Conservation (phyloP, 108 stramenopile species). For the Seminavis robusta region DNA sequence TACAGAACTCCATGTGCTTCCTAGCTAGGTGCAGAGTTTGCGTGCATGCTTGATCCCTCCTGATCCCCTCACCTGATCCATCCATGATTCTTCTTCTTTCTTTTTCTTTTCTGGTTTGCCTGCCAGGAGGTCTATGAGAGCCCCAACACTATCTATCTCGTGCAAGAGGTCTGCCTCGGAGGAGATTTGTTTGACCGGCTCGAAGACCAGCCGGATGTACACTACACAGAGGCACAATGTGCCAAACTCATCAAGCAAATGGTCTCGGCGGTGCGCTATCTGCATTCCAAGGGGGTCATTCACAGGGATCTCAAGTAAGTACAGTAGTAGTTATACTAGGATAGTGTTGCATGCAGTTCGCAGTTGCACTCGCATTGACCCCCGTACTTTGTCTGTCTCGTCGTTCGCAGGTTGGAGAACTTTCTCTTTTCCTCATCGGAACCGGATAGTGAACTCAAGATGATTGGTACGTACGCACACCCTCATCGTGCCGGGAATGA, state of each 20-base stretch:
- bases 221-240: constrained; percentile 80
- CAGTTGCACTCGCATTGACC: constrained; percentile 1
- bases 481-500: background rate
- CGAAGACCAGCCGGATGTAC: constrained; percentile 76
- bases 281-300: constrained; percentile 89
- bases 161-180: constrained; percentile 69
- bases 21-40: too few species aligned
- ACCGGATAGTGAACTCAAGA: constrained; percentile 58
- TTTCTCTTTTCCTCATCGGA: constrained; percentile 41
- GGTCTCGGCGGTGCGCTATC: constrained; percentile 82
- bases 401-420: constrained; percentile 31
- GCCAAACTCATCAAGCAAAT: constrained; percentile 82
- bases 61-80: too few species aligned
- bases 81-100: too few species aligned
- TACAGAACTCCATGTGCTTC: too few species aligned
- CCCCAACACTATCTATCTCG: constrained; percentile 67
- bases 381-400: constrained; percentile 6
- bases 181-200: constrained; percentile 86
- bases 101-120: too few species aligned
- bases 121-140: constrained; percentile 85
- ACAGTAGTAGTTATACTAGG: background rate
- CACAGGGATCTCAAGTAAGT: constrained; percentile 89
- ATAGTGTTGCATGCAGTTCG: background rate
- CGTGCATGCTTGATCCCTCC: too few species aligned
- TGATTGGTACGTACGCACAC: constrained; percentile 36